A percentile compares a stretch with the other conserved stretches of the same genome.
Evolutionary conservation across 148 eudicot genomes (phyloP).

Genomic region (Camellia lanceoleosa): DNA sequence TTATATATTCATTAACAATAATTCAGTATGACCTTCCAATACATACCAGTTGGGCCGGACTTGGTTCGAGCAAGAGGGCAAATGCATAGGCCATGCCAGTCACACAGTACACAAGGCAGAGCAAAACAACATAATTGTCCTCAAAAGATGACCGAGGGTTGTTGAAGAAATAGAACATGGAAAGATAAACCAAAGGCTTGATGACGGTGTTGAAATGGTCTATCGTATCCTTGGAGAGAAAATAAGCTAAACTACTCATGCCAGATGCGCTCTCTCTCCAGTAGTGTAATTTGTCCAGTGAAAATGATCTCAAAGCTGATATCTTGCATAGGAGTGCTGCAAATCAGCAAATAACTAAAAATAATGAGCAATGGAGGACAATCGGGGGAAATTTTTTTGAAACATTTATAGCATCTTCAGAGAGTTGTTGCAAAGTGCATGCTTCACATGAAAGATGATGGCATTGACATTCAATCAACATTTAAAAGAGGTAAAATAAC

Average conservation of each 20-base stretch:
- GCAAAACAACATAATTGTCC: slow-evolving; percentile 61
- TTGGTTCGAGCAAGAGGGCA: slow-evolving; percentile 70
- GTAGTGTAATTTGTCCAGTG: slow-evolving; percentile 76
- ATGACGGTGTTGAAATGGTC: slow-evolving; percentile 70
- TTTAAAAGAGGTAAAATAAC: slow-evolving; percentile 1
- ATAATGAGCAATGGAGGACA: not conserved
- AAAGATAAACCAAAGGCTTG: slow-evolving; percentile 88
- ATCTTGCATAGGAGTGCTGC: slow-evolving; percentile 85
- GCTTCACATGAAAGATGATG: not conserved
- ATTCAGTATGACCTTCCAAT: not conserved
- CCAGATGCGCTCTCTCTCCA: slow-evolving; percentile 88
- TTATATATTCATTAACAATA: not conserved
- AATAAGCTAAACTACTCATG: slow-evolving; percentile 86
- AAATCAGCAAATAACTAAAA: slow-evolving; percentile 16
- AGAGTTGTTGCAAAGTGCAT: not conserved
- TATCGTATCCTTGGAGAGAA: slow-evolving; percentile 79
- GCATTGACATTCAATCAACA: not conserved
- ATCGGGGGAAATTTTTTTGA: not conserved
- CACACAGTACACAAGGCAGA: slow-evolving; percentile 89
- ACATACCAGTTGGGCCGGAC: slow-evolving; percentile 86
- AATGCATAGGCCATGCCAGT: slow-evolving; percentile 88
- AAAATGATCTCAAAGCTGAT: slow-evolving; percentile 82
- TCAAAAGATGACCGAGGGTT: slow-evolving; percentile 84
- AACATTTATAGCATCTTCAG: not conserved
- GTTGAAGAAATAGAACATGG: slow-evolving; percentile 90